These are phyloP conservation scores for Beauveria rudraprayagi DNA, from an alignment of 2,329 filamentous ascomycete genomes.

Conservation along the genomic window DNA sequence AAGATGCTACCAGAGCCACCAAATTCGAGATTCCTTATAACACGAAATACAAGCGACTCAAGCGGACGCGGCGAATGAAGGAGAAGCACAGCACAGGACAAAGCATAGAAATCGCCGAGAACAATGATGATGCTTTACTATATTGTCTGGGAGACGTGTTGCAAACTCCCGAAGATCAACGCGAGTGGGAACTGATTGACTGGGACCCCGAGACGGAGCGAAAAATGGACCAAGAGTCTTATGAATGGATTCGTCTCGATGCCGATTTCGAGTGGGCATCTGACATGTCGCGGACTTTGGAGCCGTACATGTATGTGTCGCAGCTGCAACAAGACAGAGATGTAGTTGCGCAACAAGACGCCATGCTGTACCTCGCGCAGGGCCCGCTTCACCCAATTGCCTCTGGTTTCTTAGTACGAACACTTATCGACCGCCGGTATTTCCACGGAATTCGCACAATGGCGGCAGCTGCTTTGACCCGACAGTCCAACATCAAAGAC, in stretches of 20 bases:
- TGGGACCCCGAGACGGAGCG: conserved; percentile 86
- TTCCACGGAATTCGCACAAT: conserved; percentile 87
- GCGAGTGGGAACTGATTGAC: conserved; percentile 76
- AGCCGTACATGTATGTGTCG: conserved; percentile 95
- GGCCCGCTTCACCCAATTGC: conserved; percentile 69
- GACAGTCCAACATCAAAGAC: conserved; percentile 61
- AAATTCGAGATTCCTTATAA: conserved; percentile 97
- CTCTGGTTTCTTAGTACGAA: conserved; percentile 82
- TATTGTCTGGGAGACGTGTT: conserved; percentile 92
- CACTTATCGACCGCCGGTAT: conserved; percentile 83
- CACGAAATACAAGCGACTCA: conserved; percentile 96
- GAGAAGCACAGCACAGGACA: conserved; percentile 54
- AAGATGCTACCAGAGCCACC: conserved; percentile 62
- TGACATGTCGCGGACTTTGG: conserved; percentile 72
- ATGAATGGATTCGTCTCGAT: conserved; percentile 97
- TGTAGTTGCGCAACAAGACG: conserved; percentile 76
- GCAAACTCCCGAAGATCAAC: conserved; percentile 70
- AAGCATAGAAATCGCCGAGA: conserved; percentile 52
- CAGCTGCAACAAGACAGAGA: conserved; percentile 96
- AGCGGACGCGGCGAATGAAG: conserved; percentile 75
- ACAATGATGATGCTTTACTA: conserved; percentile 72
- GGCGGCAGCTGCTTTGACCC: conserved; percentile 70
- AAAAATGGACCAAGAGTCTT: conserved; percentile 90
- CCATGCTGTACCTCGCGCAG: conserved; percentile 65
- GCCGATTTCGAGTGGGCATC: conserved; percentile 98